Evolutionary conservation across 108 stramenopile genomes (phyloP).

Genomic region (Fragilariopsis cylindrus): DNA sequence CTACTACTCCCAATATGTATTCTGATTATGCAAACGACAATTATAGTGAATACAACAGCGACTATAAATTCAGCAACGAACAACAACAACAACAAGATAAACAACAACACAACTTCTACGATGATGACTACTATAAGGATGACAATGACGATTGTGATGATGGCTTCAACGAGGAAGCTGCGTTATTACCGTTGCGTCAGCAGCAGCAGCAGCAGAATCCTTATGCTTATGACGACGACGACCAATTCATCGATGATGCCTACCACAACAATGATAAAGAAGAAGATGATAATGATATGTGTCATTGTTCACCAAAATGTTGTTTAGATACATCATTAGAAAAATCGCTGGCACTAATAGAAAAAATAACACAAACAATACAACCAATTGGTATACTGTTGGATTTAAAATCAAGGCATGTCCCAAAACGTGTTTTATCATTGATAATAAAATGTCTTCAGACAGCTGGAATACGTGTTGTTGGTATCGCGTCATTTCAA

Average conservation of each 20-base stretch:
- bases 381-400: constrained; percentile 71
- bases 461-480: constrained; percentile 66
- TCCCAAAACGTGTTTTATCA: constrained; percentile 72
- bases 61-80: background rate
- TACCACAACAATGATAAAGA: background rate
- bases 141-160: background rate
- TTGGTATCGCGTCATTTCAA: constrained; percentile 75
- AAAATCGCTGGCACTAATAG: constrained; percentile 58
- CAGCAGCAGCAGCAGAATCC: no score
- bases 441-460: constrained; percentile 68
- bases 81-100: background rate
- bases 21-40: no score
- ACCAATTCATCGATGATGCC: no score
- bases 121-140: background rate
- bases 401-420: constrained; percentile 86
- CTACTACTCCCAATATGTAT: no score
- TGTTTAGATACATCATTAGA: constrained; percentile 56
- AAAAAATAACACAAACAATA: constrained; percentile 51
- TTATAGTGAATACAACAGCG: no score
- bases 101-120: background rate
- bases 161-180: background rate
- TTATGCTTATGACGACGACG: no score
- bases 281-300: constrained; percentile 1
- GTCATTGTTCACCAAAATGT: constrained; percentile 18
- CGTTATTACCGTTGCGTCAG: background rate